These are phyloP conservation scores for Imleria badia DNA, from an alignment of 768 basidiomycete genomes.

Conservation along the genomic window DNA sequence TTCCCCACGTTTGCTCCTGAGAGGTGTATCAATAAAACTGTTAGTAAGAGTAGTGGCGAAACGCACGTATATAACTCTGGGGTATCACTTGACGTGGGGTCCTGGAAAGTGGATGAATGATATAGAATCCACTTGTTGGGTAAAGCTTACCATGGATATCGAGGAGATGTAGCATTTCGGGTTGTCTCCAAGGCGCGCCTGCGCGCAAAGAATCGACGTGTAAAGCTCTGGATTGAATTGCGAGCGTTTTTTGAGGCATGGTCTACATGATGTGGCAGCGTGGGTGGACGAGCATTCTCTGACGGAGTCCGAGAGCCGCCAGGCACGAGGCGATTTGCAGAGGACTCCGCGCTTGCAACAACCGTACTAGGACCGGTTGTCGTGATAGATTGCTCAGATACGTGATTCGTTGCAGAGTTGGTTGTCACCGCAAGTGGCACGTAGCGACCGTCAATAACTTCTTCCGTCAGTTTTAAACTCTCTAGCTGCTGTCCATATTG, in stretches of 20 bases:
- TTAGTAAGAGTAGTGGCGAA: neutral
- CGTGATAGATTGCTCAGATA: neutral
- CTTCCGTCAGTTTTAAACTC: neutral
- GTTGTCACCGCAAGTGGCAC: neutral
- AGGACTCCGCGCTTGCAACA: conserved; percentile 47
- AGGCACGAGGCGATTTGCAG: too few relatives aligned
- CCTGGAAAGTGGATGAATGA: neutral
- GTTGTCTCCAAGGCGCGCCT: neutral
- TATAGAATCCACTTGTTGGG: neutral
- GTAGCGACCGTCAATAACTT: conserved; percentile 65
- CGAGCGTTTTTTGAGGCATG: neutral
- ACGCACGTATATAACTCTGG: neutral
- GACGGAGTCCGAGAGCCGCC: neutral
- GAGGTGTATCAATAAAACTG: neutral
- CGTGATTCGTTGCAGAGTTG: neutral
- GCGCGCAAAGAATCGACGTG: neutral
- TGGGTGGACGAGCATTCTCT: neutral
- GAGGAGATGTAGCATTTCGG: neutral
- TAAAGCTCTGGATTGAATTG: neutral
- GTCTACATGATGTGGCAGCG: neutral
- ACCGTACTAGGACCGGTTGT: neutral
- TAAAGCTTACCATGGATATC: neutral
- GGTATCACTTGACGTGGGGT: neutral
- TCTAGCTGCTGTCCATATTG: neutral
- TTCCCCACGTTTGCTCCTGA: neutral